Base-by-base conservation (phyloP, 177 flowering plant genomes). In the Vitis hybrid region DNA sequence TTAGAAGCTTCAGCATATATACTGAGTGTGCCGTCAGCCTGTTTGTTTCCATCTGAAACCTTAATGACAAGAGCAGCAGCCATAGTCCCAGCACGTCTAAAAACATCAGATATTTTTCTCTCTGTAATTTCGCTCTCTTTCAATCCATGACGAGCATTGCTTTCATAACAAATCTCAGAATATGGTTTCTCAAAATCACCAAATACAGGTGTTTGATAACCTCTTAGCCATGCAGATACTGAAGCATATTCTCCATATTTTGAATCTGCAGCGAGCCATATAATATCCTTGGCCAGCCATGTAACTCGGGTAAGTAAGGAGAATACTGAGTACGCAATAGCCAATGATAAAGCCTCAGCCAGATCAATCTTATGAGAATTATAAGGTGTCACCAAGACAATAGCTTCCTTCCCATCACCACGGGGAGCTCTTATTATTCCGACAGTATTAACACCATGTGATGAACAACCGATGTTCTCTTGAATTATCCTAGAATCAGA, bases 401-500 rank as follows among this genome's bases (percentile, higher is more conserved):
- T 92, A 65, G 98, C 87, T 84, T 96, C 99, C 75, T 96, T 96
- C 65, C 99, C 99, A 81, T 96, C 99, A 70, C 98, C 95, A 64
- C 87, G 90, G 5, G 98, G 94, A 74, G 99, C 98, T 85, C 99
- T 86, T 65, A 93, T 77, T 33, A 96, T 86, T 64, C 98, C 99
- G 78, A 90, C 83, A 62, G 87, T 74, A 68, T 83, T 95, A 67
- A 91, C 61, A 66, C 86, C 98, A 78, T 66, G 64, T 14, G 73
- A 69, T 55, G 83, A 71, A 75, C 86, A 86, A 61, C 74, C 85
- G 48, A 39, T 53, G 64, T 86, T 91, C 63, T 69, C 88, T 69
- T 73, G 78, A 20, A 68, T 33, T 29, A 53, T 61, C 61, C 75
- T 80, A 4, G 85, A 71, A 79, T 79, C 86, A 67, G 85, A 80